A percentile compares a stretch with the other conserved stretches of the same genome.
phyloP scores from a whole-genome alignment of 2,329 filamentous ascomycete genomes.

The Arthrinium phaeospermum region DNA sequence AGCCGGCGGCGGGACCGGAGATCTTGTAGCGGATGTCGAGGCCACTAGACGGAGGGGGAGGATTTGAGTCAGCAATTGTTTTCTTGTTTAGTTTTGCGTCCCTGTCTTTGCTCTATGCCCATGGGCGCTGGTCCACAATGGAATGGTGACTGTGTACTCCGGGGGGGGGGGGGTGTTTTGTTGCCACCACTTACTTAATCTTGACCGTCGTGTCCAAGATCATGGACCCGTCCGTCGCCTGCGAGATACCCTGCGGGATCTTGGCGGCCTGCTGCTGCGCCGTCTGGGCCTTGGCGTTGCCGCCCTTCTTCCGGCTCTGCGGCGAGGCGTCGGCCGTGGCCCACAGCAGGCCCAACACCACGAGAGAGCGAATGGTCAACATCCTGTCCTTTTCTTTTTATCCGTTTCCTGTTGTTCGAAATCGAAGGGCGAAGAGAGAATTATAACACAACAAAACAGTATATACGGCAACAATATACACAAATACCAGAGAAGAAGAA shows the following conservation, averaged over 20 bases:
- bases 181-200: slow-evolving; percentile 52
- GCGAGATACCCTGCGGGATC: slow-evolving; percentile 44
- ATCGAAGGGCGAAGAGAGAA: background rate
- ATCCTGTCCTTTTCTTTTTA: slow-evolving; percentile 28
- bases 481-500: background rate
- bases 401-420: slow-evolving; percentile 13
- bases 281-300: slow-evolving; percentile 28
- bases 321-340: slow-evolving; percentile 32
- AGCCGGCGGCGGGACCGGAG: slow-evolving; percentile 58
- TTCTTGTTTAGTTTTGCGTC: background rate
- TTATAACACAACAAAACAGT: background rate
- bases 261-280: slow-evolving; percentile 34
- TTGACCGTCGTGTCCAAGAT: slow-evolving; percentile 61
- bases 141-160: too few species aligned
- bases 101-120: background rate
- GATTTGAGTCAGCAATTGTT: background rate
- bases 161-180: background rate
- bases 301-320: slow-evolving; percentile 26
- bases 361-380: slow-evolving; percentile 36
- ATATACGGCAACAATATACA: background rate
- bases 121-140: background rate
- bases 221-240: slow-evolving; percentile 58
- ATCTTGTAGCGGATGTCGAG: slow-evolving; percentile 62
- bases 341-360: slow-evolving; percentile 30
- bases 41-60: slow-evolving; percentile 40